Evolutionary conservation across 176 grass and related monocot genomes (phyloP).

Genomic region (Chloris gayana): DNA sequence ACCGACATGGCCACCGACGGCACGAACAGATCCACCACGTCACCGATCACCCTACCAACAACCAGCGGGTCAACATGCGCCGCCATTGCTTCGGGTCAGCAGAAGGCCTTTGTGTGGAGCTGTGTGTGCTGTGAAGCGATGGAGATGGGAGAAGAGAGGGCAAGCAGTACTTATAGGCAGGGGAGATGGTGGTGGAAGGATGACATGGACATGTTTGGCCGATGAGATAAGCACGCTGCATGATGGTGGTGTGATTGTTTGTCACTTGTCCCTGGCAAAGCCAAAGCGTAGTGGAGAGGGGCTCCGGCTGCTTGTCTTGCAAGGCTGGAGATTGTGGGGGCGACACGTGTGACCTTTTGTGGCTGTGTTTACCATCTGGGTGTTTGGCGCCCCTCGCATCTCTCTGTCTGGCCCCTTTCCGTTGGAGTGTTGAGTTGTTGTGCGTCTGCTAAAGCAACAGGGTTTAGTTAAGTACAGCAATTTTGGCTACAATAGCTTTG

Average conservation of each 20-base stretch:
- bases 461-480: too few relatives aligned
- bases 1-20: slow-evolving; percentile 58
- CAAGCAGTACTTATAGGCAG: slow-evolving; percentile 42
- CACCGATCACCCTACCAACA: slow-evolving; percentile 75
- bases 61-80: slow-evolving; percentile 67
- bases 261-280: neutral
- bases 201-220: slow-evolving; percentile 41
- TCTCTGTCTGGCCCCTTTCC: neutral
- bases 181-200: slow-evolving; percentile 28
- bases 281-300: slow-evolving; percentile 1
- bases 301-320: neutral
- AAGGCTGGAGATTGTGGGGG: neutral
- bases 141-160: neutral
- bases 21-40: slow-evolving; percentile 77
- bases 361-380: neutral
- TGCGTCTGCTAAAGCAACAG: too few relatives aligned
- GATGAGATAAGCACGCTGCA: slow-evolving; percentile 37
- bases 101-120: neutral
- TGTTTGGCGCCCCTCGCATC: neutral
- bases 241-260: slow-evolving; percentile 26
- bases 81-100: slow-evolving; percentile 19
- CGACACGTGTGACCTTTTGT: neutral
- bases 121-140: neutral
- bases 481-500: too few relatives aligned
- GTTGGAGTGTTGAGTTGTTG: neutral